Evolutionary conservation across 345 rosid genomes (phyloP), one percentile per base, ranked within the genome.

Genomic region (Ceriops tagal): DNA sequence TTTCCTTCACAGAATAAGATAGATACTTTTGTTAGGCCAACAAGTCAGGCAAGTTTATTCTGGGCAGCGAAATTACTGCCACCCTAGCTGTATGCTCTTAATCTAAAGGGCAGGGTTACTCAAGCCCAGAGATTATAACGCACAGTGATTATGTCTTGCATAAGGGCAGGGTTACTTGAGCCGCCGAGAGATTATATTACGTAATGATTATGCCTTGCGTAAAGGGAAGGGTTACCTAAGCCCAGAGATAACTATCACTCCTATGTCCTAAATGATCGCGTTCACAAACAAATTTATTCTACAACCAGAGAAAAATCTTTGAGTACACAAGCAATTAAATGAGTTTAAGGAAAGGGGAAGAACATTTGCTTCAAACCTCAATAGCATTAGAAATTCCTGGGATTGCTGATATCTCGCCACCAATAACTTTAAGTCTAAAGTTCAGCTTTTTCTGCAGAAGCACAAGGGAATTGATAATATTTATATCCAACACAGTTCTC

Each of bases 341-440:
- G 19, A 56, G 28, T 21, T 10, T 11, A 56, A 24, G 13, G 19
- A 26, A 24, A 56, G 10, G 24, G 28, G 30, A 46, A 46, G 20
- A 19, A 13, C 28, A 39, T 28, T 21, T 62, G 26, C 21, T 78
- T 69, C 88, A 61, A 64, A 92, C 98, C 90, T 93, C 87, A 46
- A 93, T 86, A 49, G 89, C 96, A 61, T 88, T 88, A 22, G 93
- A 88, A n/a, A 93, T 69, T 34, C 98, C 96, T 0, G 98, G 98
- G 49, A 91, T 80, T 53, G 97, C 31, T 62, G 88, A 85, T 81
- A 93, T 51, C 19, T 93, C 96, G 26, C 96, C 96, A 56, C 98
- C 96, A 53, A 84, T 35, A 52, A 91, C 78, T 70, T 83, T 93
- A 27, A 93, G 96, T 8, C 81, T 91, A 66, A 93, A 93, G 72